Conservation (phyloP, 257 asterid genomes). For the Lavandula angustifolia region DNA sequence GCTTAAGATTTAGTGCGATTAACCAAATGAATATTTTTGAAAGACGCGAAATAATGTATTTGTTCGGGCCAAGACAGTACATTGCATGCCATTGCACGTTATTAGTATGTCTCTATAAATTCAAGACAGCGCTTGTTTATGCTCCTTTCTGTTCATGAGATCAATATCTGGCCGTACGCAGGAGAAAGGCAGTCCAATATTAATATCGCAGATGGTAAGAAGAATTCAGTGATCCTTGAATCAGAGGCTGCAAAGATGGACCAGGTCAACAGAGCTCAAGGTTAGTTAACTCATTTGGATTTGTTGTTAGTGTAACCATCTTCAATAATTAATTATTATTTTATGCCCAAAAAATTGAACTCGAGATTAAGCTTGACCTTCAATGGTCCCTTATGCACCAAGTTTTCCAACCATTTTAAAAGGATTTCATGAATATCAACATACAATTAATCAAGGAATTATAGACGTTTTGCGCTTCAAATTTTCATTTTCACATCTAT, state of each 20-base stretch:
- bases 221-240: slow-evolving; percentile 63
- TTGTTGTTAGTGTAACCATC: slow-evolving; percentile 9
- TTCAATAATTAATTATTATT: slow-evolving; percentile 18
- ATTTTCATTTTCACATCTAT: background rate
- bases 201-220: slow-evolving; percentile 79
- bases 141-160: slow-evolving; percentile 23
- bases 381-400: slow-evolving; percentile 3
- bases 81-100: slow-evolving; percentile 14
- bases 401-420: background rate
- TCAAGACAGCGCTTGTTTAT: background rate
- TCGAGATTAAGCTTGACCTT: slow-evolving; percentile 11
- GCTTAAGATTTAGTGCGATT: background rate
- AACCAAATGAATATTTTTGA: background rate
- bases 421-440: background rate
- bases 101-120: background rate
- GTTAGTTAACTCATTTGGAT: slow-evolving; percentile 33
- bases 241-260: slow-evolving; percentile 89
- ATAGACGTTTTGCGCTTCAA: slow-evolving; percentile 3
- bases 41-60: slow-evolving; percentile 8
- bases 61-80: background rate
- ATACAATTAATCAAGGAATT: background rate
- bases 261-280: slow-evolving; percentile 86
- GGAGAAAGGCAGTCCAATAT: slow-evolving; percentile 91
- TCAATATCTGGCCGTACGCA: slow-evolving; percentile 36
- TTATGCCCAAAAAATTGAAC: slow-evolving; percentile 1